Evolutionary conservation across 2,329 filamentous ascomycete genomes (phyloP).

Genomic region (Tolypocladium guangdongense): DNA sequence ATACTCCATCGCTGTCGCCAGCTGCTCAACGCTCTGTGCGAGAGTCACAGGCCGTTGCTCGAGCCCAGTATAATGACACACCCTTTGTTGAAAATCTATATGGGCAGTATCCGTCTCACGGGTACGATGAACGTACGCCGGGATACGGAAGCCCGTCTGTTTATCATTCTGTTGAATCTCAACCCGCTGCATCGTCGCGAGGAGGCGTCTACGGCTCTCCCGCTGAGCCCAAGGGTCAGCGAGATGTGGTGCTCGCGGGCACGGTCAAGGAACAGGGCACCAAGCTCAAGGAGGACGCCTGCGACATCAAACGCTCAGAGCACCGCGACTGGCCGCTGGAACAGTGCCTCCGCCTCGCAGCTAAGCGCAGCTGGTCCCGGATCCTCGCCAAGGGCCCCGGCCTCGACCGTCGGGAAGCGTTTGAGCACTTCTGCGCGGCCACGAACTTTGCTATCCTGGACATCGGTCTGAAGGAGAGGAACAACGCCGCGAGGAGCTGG

Average conservation of each 20-base stretch:
- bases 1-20: neutral
- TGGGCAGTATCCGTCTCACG: neutral
- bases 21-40: neutral
- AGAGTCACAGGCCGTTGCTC: neutral
- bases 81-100: neutral
- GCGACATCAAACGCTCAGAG: slow-evolving; percentile 1
- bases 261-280: neutral
- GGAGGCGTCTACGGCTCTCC: neutral
- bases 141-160: neutral
- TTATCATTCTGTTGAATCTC: neutral
- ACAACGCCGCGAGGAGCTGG: neutral
- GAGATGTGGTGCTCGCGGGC: neutral
- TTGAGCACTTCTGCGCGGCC: neutral
- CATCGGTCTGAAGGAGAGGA: neutral
- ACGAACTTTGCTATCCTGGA: neutral
- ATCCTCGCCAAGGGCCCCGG: neutral
- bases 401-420: neutral
- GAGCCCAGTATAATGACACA: neutral
- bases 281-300: neutral
- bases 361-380: slow-evolving; percentile 1
- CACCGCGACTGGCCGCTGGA: slow-evolving; percentile 5
- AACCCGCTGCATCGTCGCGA: neutral
- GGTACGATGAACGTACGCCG: neutral
- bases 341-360: slow-evolving; percentile 1
- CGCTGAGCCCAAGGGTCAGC: neutral